Base-by-base conservation (phyloP, 495 filamentous ascomycete species). In the Penicillium canariense region DNA sequence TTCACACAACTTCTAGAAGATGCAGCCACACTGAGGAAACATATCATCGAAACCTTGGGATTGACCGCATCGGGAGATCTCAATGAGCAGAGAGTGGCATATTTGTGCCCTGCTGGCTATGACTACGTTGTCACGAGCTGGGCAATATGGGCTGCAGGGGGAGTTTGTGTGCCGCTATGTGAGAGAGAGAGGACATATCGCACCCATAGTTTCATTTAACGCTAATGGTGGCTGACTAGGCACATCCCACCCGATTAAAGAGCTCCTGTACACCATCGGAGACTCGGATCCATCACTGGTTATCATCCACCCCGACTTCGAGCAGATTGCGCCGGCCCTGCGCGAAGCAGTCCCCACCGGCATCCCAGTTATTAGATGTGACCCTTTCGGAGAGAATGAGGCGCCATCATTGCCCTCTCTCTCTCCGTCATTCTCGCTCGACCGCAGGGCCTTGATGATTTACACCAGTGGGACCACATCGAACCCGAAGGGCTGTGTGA, bases 101-200 rank as follows among this genome's bases (percentile, higher is more conserved):
- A 94, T 67, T 70, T 96, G 53, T 80, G 88, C 49, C 89, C 94
- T 69, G 96, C 95, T 71, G 86, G 89, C 56, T 96, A 95, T 70
- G 89, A 96, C 68, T 96, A 94, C 81, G 89, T 96, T 67, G 91
- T 89, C 83, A 84, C 75, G 72, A 78, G 79, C 70, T 71, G 68
- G 71, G 66, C 66, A 18, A 49, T 67, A 23, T 76, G 62, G 61
- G 65, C 73, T 23, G 69, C 73, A n/a, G 74, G 78, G 35, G 75
- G 68, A 26, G 67, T 78, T 20, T 68, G 63, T 35, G 70, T 74
- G 40, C 69, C 69, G 31, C 64, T 70, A 1, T 75, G 72, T 77
- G 69, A 48, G 66, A 25, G 5, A 28, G 10, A 18, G n/a, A n/a
- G n/a, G 5, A 12, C 20, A 4, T 30, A 1, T 22, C 4, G 5